A percentile compares a stretch with the other conserved stretches of the same genome.
These are phyloP conservation scores for Apiotrichum brassicae DNA, from an alignment of 1,284 basidiomycete genomes.

Conservation along the genomic window DNA sequence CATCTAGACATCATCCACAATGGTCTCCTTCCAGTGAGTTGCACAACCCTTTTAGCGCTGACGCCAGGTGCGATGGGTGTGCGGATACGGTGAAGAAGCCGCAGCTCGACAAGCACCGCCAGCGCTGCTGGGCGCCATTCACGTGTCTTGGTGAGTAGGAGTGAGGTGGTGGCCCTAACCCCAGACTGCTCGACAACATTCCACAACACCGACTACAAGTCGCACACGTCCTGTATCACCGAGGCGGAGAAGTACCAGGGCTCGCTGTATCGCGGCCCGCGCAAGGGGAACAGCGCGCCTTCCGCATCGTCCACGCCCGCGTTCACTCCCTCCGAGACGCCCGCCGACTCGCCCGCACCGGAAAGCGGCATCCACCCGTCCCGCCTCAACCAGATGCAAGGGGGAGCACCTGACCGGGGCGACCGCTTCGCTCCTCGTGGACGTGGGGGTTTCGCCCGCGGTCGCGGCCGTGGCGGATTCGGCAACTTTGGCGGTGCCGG, in stretches of 20 bases:
- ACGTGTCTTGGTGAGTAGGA: conserved; percentile 59
- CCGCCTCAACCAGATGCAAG: conserved; percentile 14
- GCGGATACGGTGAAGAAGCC: conserved; percentile 84
- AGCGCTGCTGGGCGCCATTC: conserved; percentile 55
- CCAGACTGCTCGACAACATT: conserved; percentile 78
- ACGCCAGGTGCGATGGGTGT: conserved; percentile 57
- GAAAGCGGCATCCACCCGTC: conserved; percentile 34
- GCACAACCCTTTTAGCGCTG: conserved; percentile 3
- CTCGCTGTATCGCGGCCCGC: conserved; percentile 70
- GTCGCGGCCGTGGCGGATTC: not conserved
- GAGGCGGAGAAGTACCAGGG: conserved; percentile 92
- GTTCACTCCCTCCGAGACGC: conserved; percentile 17
- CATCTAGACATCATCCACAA: conserved; percentile 20
- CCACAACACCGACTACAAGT: conserved; percentile 64
- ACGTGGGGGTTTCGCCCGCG: too few species aligned
- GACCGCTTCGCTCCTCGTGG: conserved; percentile 13
- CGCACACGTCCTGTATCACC: conserved; percentile 73
- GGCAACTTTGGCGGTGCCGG: not conserved
- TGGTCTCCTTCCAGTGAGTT: conserved; percentile 58
- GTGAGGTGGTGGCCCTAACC: too few species aligned
- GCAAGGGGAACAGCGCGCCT: conserved; percentile 47
- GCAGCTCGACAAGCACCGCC: conserved; percentile 56
- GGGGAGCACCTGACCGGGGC: conserved; percentile 4
- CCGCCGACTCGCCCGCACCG: conserved; percentile 14
- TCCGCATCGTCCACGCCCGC: conserved; percentile 8